These are phyloP conservation scores for Pythium scleroteichum DNA, from an alignment of 352 stramenopile species.

Conservation along the genomic window DNA sequence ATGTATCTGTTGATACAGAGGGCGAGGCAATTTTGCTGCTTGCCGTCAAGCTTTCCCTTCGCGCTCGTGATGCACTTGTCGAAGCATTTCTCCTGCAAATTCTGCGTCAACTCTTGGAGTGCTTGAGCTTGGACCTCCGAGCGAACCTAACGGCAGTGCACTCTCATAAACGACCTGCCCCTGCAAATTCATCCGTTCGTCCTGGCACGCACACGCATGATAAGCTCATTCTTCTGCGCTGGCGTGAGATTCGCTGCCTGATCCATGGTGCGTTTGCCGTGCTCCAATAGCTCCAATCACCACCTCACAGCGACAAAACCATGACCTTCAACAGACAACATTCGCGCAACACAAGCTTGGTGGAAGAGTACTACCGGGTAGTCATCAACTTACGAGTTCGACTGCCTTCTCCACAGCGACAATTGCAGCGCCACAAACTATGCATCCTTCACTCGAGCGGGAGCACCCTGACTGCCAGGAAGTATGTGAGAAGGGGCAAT, in stretches of 20 bases:
- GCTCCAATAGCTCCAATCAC: constrained; percentile 16
- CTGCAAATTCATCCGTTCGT: too few relatives aligned
- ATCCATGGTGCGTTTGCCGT: constrained; percentile 51
- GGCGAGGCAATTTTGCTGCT: constrained; percentile 90
- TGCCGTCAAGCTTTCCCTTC: constrained; percentile 84
- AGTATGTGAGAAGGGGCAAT: constrained; percentile 34
- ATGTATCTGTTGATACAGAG: constrained; percentile 91
- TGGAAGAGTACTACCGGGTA: constrained; percentile 22
- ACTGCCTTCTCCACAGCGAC: constrained; percentile 1
- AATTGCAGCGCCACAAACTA: constrained; percentile 22
- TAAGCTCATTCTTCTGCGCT: constrained; percentile 84
- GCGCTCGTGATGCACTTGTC: constrained; percentile 87
- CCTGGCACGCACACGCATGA: constrained; percentile 60
- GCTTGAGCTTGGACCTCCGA: constrained; percentile 83
- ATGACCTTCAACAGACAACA: constrained; percentile 13
- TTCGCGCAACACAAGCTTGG: constrained; percentile 18
- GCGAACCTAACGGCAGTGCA: constrained; percentile 46
- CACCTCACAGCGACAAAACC: constrained; percentile 4
- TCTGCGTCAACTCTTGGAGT: constrained; percentile 85
- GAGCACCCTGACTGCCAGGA: constrained; percentile 80
- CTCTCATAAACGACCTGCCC: too few relatives aligned
- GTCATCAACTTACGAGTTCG: constrained; percentile 26
- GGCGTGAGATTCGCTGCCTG: constrained; percentile 69
- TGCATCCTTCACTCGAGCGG: constrained; percentile 81
- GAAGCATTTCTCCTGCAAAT: constrained; percentile 90